A percentile compares a stretch with the other conserved stretches of the same genome.
These are phyloP conservation scores for Tetrapisispora fleetii DNA, from an alignment of 805 yeast genomes.

Conservation along the genomic window DNA sequence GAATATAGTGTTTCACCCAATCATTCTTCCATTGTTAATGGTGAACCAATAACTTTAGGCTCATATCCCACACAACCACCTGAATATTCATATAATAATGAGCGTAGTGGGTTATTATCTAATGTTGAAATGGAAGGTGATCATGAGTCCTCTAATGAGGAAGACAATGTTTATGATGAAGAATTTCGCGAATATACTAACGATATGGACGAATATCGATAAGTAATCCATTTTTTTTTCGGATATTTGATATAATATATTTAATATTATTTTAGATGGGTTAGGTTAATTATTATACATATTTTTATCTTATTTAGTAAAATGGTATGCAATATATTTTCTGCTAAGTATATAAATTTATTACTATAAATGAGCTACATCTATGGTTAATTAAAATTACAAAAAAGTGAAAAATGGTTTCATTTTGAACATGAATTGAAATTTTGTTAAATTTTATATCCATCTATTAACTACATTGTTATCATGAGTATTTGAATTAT, in stretches of 20 bases:
- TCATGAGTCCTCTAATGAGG: slow-evolving; percentile 7
- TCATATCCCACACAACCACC: slow-evolving; percentile 33
- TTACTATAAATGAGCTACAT: not conserved
- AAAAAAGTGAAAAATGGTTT: not conserved
- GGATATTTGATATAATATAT: not conserved
- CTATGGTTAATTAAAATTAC: not conserved
- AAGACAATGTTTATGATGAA: slow-evolving; percentile 9
- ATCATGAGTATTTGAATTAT: not conserved
- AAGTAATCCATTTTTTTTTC: not conserved
- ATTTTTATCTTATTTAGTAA: not conserved
- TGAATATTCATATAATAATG: slow-evolving; percentile 24
- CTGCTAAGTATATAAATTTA: not conserved
- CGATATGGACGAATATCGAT: slow-evolving; percentile 3
- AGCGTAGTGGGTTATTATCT: not conserved
- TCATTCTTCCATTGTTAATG: not conserved
- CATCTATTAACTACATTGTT: slow-evolving; percentile 1
- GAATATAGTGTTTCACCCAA: slow-evolving; percentile 26
- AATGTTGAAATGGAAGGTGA: slow-evolving; percentile 2
- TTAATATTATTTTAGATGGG: not conserved
- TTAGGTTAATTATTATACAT: not conserved
- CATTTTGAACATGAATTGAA: not conserved
- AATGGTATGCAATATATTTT: not conserved
- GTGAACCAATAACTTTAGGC: slow-evolving; percentile 28
- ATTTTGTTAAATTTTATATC: not conserved
- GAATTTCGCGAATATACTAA: slow-evolving; percentile 2